Evolutionary conservation across 345 rosid species (phyloP).

Genomic region (Eucalyptus regnans): DNA sequence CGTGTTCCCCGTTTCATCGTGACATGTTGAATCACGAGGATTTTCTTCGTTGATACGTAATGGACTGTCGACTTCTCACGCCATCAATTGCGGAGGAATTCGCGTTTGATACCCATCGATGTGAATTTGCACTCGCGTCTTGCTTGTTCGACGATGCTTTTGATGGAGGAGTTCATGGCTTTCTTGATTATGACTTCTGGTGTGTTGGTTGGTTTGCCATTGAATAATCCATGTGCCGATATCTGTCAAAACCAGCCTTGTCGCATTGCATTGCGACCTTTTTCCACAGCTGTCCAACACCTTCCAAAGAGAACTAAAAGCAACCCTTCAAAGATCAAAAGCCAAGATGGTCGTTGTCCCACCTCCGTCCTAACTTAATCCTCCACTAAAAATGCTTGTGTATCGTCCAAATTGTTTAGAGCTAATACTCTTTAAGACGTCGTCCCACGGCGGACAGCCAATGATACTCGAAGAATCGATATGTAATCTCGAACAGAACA

Average conservation of each 20-base stretch:
- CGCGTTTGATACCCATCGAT: background rate
- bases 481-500: background rate
- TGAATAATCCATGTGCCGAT: background rate
- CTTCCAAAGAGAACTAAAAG: background rate
- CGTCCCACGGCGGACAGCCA: background rate
- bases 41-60: background rate
- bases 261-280: background rate
- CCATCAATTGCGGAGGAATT: background rate
- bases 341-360: background rate
- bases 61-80: background rate
- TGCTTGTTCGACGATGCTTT: background rate
- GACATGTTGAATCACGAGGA: background rate
- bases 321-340: background rate
- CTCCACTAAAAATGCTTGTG: background rate
- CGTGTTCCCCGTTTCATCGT: background rate
- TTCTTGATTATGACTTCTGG: background rate
- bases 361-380: background rate
- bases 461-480: background rate
- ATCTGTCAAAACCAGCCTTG: background rate
- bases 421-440: background rate
- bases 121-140: background rate
- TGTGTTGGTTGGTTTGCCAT: accelerated
- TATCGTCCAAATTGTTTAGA: background rate
- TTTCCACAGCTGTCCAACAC: background rate
- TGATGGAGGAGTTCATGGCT: background rate